These are phyloP conservation scores for Echinosophora koreensis DNA, from an alignment of 306 rosid genomes.

Conservation along the genomic window DNA sequence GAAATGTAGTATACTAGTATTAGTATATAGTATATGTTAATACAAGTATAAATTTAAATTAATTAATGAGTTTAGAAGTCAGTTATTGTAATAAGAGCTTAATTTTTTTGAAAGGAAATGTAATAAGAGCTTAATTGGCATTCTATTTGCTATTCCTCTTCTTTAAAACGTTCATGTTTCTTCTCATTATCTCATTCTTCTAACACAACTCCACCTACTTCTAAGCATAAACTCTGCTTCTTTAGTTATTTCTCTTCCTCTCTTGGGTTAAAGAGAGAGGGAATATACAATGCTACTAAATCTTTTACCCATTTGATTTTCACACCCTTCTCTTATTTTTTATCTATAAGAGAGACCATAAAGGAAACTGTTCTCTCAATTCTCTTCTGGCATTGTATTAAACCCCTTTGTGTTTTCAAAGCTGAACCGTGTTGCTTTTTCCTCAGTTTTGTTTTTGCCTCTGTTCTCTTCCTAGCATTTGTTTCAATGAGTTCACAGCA, in stretches of 20 bases:
- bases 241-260: slow-evolving; percentile 5
- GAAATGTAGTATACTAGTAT: too few species aligned
- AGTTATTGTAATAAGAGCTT: too few species aligned
- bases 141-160: slow-evolving; percentile 19
- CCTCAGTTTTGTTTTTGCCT: neutral
- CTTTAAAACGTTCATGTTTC: slow-evolving; percentile 45
- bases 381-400: slow-evolving; percentile 36
- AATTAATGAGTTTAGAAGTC: too few species aligned
- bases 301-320: slow-evolving; percentile 30
- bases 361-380: neutral
- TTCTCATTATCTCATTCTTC: slow-evolving; percentile 18
- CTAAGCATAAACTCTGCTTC: neutral
- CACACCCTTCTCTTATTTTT: neutral
- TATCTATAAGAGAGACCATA: slow-evolving; percentile 8
- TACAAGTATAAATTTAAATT: too few species aligned
- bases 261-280: slow-evolving; percentile 36
- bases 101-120: too few species aligned
- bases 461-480: neutral
- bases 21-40: too few species aligned
- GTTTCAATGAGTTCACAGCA: slow-evolving; percentile 54
- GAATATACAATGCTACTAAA: slow-evolving; percentile 33
- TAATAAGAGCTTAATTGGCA: too few species aligned
- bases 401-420: slow-evolving; percentile 25
- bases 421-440: slow-evolving; percentile 2
- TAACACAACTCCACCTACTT: slow-evolving; percentile 35